Base-by-base conservation (phyloP, 2,329 filamentous ascomycete species). In the Rutstroemia sp. region DNA sequence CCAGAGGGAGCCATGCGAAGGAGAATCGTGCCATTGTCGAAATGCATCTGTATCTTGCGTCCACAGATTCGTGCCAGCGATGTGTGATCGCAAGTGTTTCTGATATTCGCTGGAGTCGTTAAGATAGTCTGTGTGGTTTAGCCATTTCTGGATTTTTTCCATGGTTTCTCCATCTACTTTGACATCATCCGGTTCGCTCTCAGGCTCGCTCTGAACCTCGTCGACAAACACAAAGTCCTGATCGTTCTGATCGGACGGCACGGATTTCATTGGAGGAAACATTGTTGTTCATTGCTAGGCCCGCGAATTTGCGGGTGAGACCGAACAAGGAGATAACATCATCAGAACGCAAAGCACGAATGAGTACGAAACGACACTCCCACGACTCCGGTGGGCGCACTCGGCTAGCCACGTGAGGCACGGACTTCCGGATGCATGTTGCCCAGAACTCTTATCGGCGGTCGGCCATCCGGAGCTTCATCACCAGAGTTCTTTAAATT, bases 1-100 rank as follows among this genome's bases (percentile, higher is more conserved):
- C 75, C 74, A 78, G 0, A 78, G 16, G n/a, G 59, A 37, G 75
- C n/a, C 73, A 47, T 68, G 56, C 21, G 73, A 56, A 8, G 25
- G 19, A 3, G 58, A 61, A 12, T 53, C 42, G 17, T 61, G 47
- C 63, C 59, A 64, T 46, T 54, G 16, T n/a, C 52, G 45, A 46
- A 59, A 64, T 10, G 48, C 16, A n/a, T 57, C 41, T 3, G 62
- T 63, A 23, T 63, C 47, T 38, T 56, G 48, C 9, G 64, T 52
- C 64, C 63, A 65, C 10, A 57, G 16, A 8, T 60, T 61, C 8
- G 61, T 66, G 6, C 60, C 58, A 14, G 51, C 38, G 9, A 58
- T 56, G 27, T 63, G 44, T 8, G 59, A 59, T 37, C 46, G 41
- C 5, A 63, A 46, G 34, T 64, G 59, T 17, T 61, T 60, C n/a